Percentiles rank a stretch among this genome's conserved stretches.
phyloP scores from a whole-genome alignment of 2,329 filamentous ascomycete genomes.

The Colletotrichum brevisporum region DNA sequence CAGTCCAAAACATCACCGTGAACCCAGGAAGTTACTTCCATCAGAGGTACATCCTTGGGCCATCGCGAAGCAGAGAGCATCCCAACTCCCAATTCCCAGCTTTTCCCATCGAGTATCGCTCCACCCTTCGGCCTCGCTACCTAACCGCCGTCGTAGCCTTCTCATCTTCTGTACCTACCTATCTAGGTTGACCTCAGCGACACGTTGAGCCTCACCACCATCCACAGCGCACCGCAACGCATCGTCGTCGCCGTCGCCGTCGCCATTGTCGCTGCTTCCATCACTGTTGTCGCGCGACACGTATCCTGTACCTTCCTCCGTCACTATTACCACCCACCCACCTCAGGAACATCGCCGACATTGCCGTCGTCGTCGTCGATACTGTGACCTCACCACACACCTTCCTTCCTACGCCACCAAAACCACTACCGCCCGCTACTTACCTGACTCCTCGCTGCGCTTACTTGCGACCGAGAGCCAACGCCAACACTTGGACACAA shows the following conservation, averaged over 20 bases:
- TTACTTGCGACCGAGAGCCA: background rate
- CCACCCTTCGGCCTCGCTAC: constrained; percentile 21
- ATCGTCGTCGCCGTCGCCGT: background rate
- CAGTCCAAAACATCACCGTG: constrained; percentile 56
- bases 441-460: too few species aligned
- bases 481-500: background rate
- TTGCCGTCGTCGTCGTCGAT: too few species aligned
- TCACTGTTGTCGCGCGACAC: constrained; percentile 5
- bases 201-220: constrained; percentile 12
- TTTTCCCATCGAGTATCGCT: background rate
- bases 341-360: background rate
- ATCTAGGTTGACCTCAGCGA: background rate
- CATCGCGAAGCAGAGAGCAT: constrained; percentile 35
- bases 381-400: too few species aligned
- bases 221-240: background rate
- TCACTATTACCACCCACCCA: background rate
- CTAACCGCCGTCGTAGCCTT: background rate
- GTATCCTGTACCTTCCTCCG: background rate
- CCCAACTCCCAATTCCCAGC: constrained; percentile 30
- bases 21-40: constrained; percentile 57
- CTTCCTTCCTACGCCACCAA: too few species aligned
- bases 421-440: too few species aligned
- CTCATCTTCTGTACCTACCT: too few species aligned
- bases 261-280: constrained; percentile 2
- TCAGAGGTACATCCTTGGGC: constrained; percentile 53